Conservation (phyloP, 208 protist species). For the Leishmania amazonensis region DNA sequence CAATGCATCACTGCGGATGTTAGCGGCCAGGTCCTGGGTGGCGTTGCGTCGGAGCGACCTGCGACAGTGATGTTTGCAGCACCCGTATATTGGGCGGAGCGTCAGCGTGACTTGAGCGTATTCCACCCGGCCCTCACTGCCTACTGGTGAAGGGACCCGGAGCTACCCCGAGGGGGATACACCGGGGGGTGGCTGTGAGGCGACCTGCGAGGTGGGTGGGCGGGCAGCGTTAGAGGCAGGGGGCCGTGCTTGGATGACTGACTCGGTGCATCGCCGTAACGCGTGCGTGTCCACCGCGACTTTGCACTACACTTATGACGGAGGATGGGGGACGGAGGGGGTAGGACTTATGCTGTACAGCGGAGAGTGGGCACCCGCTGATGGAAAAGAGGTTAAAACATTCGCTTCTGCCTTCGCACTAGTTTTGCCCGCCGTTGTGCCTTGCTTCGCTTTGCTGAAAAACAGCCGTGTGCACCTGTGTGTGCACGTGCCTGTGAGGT, state of each 20-base stretch:
- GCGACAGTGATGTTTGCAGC: neutral
- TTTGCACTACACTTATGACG: neutral
- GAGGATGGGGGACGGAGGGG: neutral
- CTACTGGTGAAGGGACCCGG: no score
- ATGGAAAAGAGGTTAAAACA: neutral
- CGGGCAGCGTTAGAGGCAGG: neutral
- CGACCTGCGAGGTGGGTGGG: neutral
- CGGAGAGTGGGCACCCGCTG: neutral
- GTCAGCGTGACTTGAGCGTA: neutral
- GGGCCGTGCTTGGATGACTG: neutral
- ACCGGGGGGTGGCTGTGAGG: neutral
- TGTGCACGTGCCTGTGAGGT: neutral
- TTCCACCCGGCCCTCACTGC: neutral
- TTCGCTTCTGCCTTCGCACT: neutral
- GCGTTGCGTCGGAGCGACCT: slow-evolving; percentile 1
- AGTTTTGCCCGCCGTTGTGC: neutral
- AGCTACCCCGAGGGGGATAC: neutral
- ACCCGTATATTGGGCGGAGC: neutral
- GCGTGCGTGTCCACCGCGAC: neutral
- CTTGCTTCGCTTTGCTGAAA: neutral
- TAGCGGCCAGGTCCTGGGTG: neutral
- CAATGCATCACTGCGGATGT: neutral
- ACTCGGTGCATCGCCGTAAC: neutral
- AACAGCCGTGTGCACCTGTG: neutral
- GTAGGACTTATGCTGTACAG: neutral